Evolutionary conservation across 495 filamentous ascomycete species (phyloP).

Genomic region (Tuber melanosporum): DNA sequence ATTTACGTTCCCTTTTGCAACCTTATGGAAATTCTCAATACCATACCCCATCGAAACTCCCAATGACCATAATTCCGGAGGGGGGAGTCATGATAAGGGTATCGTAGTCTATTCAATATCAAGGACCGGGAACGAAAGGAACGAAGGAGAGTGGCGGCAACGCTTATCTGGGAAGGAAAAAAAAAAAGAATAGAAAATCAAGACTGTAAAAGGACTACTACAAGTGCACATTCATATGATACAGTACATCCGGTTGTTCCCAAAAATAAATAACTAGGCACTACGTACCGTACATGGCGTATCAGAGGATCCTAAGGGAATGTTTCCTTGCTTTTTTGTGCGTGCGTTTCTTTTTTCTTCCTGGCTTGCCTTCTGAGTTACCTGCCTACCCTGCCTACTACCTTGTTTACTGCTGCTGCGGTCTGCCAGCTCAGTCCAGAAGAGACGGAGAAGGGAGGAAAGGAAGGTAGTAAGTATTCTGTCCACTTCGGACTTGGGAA

Average conservation of each 20-base stretch:
- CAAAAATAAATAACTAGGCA: background rate
- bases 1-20: background rate
- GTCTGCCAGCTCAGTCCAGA: background rate
- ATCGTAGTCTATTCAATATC: background rate
- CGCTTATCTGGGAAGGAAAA: background rate
- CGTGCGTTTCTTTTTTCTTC: background rate
- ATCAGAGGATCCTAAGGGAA: background rate
- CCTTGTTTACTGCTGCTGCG: background rate
- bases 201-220: background rate
- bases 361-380: background rate
- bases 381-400: background rate
- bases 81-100: background rate
- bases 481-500: background rate
- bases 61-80: background rate
- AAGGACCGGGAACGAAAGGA: background rate
- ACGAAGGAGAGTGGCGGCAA: background rate
- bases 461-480: background rate
- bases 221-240: background rate
- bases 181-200: background rate
- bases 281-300: background rate
- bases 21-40: background rate
- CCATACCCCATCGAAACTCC: background rate
- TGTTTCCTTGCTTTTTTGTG: background rate
- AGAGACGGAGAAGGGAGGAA: background rate
- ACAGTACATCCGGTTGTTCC: background rate